Base-by-base conservation (phyloP, 2,329 filamentous ascomycete species). In the Aspergillus aculeatinus region DNA sequence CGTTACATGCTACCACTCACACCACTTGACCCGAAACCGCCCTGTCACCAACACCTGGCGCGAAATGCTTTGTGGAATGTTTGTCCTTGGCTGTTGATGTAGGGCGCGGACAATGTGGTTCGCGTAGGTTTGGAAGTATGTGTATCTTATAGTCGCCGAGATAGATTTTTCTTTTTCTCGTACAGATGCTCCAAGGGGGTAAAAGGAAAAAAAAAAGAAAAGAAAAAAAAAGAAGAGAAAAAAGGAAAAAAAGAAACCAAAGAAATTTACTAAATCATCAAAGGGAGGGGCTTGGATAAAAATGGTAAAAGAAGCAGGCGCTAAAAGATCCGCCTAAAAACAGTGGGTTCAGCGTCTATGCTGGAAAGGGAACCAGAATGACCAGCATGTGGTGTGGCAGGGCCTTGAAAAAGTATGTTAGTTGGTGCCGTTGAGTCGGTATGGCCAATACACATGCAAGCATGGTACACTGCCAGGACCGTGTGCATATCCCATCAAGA, bases 261-360 rank as follows among this genome's bases (percentile, higher is more conserved):
- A 21, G 21, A 21, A 21, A 21, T 2, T 19, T 10, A 35, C 4
- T 3, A 35, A 44, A 44, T 44, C 2, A n/a, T 6, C 39, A 42
- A 42, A 42, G 39, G n/a, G 39, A 44, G 19, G 50, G 31, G 31
- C 27, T 5, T 21, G 9, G 19, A 33, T 35, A 52, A 52, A 48
- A 29, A 50, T n/a, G 16, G 29, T 50, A 27, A 27, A 50, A 50
- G 21, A 31, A 50, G 23, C 11, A 50, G 48, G 48, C 53, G 53
- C 53, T 55, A 55, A 55, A n/a, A 42, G 29, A 48, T 35, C 53
- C 42, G 42, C 39, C 39, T 55, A 47, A 47, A 27, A 55, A 35
- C 53, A 47, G 53, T 55, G 53, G 53, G 33, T 48, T 48, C 53
- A 48, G 44, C n/a, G n/a, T 48, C 25, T 25, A 31, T 33, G 42